A percentile compares a stretch with the other conserved stretches of the same genome.
Conservation (phyloP, 768 basidiomycete genomes). For the Boletus tomentosulus region DNA sequence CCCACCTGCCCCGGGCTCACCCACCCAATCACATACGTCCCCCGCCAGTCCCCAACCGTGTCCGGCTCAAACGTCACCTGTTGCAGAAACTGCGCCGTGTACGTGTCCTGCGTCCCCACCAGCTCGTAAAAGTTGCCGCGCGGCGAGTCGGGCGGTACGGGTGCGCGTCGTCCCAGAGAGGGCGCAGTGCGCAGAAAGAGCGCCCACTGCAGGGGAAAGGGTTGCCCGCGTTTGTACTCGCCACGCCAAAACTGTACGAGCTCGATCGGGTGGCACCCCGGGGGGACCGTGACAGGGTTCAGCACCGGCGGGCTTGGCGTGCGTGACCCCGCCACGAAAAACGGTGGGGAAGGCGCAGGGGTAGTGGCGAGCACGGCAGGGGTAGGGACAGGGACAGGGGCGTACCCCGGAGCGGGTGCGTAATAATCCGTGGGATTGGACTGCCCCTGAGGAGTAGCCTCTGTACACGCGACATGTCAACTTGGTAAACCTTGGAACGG, state of each 20-base stretch:
- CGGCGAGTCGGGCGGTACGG: not conserved
- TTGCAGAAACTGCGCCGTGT: constrained; percentile 12
- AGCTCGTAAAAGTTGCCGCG: constrained; percentile 28
- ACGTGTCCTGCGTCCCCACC: constrained; percentile 24
- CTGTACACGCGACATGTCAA: not conserved
- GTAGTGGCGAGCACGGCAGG: not conserved
- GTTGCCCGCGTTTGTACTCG: constrained; percentile 7
- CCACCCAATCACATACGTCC: constrained; percentile 23
- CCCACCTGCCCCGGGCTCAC: constrained; percentile 9
- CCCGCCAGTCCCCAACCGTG: constrained; percentile 21
- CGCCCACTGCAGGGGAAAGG: constrained; percentile 26
- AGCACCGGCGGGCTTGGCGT: constrained; percentile 5
- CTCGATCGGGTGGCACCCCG: constrained; percentile 20
- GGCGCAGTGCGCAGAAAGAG: constrained; percentile 25
- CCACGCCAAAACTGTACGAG: constrained; percentile 29
- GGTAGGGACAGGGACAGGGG: not conserved
- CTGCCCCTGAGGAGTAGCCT: not conserved
- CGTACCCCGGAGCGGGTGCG: not conserved
- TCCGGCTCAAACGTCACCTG: constrained; percentile 7
- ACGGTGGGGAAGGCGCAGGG: not conserved
- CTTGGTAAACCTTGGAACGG: not conserved
- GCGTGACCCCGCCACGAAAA: not conserved
- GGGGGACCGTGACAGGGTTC: constrained; percentile 13
- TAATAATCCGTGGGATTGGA: not conserved
- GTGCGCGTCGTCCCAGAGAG: not conserved